Conservation (phyloP, 495 filamentous ascomycete species). For the Daldinia loculata region DNA sequence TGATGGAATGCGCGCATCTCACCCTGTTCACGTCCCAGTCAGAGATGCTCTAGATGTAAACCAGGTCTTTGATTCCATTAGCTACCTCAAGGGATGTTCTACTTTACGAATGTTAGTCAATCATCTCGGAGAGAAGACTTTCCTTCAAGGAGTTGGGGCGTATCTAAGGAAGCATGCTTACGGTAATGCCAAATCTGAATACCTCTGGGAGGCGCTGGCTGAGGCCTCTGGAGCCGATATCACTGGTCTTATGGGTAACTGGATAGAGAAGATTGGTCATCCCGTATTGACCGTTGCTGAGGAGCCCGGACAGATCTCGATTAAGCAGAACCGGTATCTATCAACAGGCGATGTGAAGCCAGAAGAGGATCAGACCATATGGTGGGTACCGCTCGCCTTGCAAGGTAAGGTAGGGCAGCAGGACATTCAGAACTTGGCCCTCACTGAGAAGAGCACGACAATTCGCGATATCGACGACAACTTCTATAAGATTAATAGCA, state of each 20-base stretch:
- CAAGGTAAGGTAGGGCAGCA: conserved; percentile 66
- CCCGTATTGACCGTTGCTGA: conserved; percentile 88
- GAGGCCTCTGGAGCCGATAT: conserved; percentile 91
- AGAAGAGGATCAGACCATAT: conserved; percentile 87
- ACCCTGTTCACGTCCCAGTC: conserved; percentile 94
- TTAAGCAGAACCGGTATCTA: conserved; percentile 88
- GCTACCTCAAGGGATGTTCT: conserved; percentile 94
- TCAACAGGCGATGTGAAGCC: conserved; percentile 85
- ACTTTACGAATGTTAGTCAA: conserved; percentile 93
- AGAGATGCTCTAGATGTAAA: conserved; percentile 90
- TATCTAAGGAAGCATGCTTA: conserved; percentile 91
- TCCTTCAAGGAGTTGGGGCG: conserved; percentile 84
- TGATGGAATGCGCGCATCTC: conserved; percentile 87
- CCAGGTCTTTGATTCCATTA: conserved; percentile 95
- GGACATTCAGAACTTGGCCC: conserved; percentile 60
- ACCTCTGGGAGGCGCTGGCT: conserved; percentile 90
- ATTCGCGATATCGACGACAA: conserved; percentile 76
- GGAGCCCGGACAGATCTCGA: conserved; percentile 77
- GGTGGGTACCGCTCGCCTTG: conserved; percentile 93
- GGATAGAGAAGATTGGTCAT: conserved; percentile 95
- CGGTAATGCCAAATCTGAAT: conserved; percentile 92
- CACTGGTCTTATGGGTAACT: conserved; percentile 84
- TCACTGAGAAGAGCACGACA: conserved; percentile 79
- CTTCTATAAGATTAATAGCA: conserved; percentile 92
- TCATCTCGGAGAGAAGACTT: conserved; percentile 84